Evolutionary conservation across 2,329 filamentous ascomycete genomes (phyloP).

Genomic region (Ceratocystis smalleyi): DNA sequence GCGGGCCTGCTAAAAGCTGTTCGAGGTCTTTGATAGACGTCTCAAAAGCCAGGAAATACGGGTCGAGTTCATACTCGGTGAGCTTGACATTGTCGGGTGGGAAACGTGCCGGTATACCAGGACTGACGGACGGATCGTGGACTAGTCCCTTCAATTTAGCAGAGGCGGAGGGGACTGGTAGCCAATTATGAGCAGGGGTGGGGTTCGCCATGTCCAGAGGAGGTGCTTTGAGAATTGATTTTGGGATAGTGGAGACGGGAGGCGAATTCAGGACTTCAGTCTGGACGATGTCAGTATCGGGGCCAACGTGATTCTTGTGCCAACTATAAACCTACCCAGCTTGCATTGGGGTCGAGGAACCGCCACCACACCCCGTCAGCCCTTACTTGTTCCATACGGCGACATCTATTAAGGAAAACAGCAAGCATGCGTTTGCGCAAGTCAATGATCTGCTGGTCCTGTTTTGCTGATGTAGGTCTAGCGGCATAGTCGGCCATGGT

Average conservation of each 20-base stretch:
- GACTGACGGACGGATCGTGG: slow-evolving; percentile 22
- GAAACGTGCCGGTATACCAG: slow-evolving; percentile 41
- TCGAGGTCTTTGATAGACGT: slow-evolving; percentile 84
- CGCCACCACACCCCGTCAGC: slow-evolving; percentile 96
- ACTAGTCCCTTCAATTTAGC: slow-evolving; percentile 50
- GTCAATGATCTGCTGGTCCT: slow-evolving; percentile 94
- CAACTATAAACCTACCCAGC: slow-evolving; percentile 54
- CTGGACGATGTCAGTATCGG: slow-evolving; percentile 31
- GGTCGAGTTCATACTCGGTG: slow-evolving; percentile 80
- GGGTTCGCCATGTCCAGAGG: slow-evolving; percentile 90
- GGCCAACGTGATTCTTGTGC: slow-evolving; percentile 11
- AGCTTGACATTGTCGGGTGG: slow-evolving; percentile 62
- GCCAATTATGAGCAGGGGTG: slow-evolving; percentile 66
- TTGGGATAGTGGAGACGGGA: slow-evolving; percentile 79
- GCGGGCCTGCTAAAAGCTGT: slow-evolving; percentile 70
- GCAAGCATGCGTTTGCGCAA: slow-evolving; percentile 90
- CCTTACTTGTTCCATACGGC: slow-evolving; percentile 78
- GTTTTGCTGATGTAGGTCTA: slow-evolving; percentile 93
- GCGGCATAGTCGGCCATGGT: slow-evolving; percentile 97
- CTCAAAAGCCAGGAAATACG: slow-evolving; percentile 91
- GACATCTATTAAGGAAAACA: slow-evolving; percentile 86
- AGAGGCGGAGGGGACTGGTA: slow-evolving; percentile 71
- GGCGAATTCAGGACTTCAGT: slow-evolving; percentile 90
- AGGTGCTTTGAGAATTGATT: slow-evolving; percentile 88
- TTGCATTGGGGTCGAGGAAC: slow-evolving; percentile 93